Evolutionary conservation across 371 early-diverging fungal genomes (phyloP).

Genomic region (Capillidium rhysosporum): DNA sequence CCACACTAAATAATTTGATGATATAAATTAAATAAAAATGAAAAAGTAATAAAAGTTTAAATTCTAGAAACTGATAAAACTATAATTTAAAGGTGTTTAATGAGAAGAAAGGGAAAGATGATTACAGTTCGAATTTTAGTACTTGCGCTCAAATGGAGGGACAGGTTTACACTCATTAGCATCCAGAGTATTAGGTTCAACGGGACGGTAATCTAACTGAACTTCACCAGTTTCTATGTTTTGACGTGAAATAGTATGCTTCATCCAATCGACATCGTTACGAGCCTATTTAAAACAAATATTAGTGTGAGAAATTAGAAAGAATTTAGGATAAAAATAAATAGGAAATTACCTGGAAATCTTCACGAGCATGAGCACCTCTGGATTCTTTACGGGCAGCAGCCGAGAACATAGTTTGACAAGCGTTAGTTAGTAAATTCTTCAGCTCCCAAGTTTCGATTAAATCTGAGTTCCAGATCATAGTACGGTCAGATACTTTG

Average conservation of each 20-base stretch:
- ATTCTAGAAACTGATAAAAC: too few species aligned
- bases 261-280: constrained; percentile 92
- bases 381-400: constrained; percentile 90
- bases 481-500: constrained; percentile 70
- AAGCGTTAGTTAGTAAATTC: constrained; percentile 89
- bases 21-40: too few species aligned
- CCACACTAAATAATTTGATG: too few species aligned
- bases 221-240: constrained; percentile 60
- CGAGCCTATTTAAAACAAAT: constrained; percentile 32
- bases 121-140: constrained; percentile 25
- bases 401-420: constrained; percentile 93
- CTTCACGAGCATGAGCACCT: constrained; percentile 96
- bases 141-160: constrained; percentile 85
- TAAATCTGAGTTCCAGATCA: constrained; percentile 97
- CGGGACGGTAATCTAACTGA: constrained; percentile 64
- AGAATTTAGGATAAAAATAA: not conserved
- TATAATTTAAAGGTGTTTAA: too few species aligned
- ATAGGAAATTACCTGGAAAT: constrained; percentile 28
- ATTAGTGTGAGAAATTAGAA: not conserved
- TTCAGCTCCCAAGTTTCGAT: constrained; percentile 90
- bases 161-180: constrained; percentile 82
- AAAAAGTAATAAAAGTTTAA: too few species aligned
- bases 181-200: constrained; percentile 66
- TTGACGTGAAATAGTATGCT: constrained; percentile 93
- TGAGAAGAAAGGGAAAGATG: too few species aligned